Conservation (phyloP, 345 rosid genomes). For the Murraya koenigii region DNA sequence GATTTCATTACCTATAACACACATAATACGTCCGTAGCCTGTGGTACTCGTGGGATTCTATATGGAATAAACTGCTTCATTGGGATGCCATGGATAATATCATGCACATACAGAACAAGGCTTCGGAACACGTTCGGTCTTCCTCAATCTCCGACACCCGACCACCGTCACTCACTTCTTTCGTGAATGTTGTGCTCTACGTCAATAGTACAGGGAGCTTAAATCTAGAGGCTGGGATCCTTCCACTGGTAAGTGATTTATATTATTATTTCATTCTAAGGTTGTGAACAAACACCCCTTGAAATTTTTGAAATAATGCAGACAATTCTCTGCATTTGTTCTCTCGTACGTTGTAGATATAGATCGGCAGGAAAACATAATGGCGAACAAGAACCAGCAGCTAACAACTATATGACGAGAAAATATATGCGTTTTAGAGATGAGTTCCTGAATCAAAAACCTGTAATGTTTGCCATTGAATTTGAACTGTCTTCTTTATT, state of each 20-base stretch:
- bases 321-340: too few species aligned
- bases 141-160: constrained; percentile 55
- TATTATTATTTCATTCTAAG: too few species aligned
- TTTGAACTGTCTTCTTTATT: too few species aligned
- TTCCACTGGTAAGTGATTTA: constrained; percentile 37
- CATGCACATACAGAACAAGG: constrained; percentile 61
- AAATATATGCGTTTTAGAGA: too few species aligned
- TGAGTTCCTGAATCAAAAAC: too few species aligned
- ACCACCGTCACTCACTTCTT: constrained; percentile 54
- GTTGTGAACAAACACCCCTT: too few species aligned
- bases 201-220: constrained; percentile 75
- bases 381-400: background rate
- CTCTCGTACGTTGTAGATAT: too few species aligned
- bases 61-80: constrained; percentile 19
- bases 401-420: background rate
- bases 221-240: constrained; percentile 63
- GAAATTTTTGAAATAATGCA: background rate
- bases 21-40: too few species aligned
- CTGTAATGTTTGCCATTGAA: too few species aligned
- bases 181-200: constrained; percentile 68
- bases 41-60: too few species aligned
- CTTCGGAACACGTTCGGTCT: constrained; percentile 54
- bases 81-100: constrained; percentile 49
- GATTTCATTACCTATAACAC: too few species aligned
- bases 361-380: background rate